Evolutionary conservation across 352 stramenopile species (phyloP).

Genomic region (Pythium aquatile): DNA sequence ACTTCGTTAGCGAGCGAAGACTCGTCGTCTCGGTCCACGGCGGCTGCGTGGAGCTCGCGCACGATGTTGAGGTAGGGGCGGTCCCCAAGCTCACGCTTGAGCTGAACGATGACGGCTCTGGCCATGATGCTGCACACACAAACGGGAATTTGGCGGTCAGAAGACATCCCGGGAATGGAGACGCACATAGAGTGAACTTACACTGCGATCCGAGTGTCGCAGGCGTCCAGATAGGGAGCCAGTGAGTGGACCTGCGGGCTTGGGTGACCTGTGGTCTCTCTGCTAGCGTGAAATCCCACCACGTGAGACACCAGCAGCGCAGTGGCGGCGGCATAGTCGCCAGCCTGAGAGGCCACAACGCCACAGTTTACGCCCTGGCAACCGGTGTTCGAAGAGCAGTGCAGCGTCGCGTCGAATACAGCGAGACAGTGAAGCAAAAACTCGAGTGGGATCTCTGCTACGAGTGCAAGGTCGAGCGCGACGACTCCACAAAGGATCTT

Average conservation of each 20-base stretch:
- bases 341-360: constrained; percentile 23
- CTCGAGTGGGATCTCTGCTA: constrained; percentile 24
- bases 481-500: constrained; percentile 35
- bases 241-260: constrained; percentile 18
- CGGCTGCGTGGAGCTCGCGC: constrained; percentile 39
- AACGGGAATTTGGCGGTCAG: no score
- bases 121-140: constrained; percentile 34
- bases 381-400: constrained; percentile 5
- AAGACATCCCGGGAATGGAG: no score
- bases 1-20: constrained; percentile 36
- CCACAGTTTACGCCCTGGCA: constrained; percentile 42
- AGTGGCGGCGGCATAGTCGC: constrained; percentile 32
- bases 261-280: no score
- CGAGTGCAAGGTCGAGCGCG: constrained; percentile 30
- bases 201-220: constrained; percentile 49
- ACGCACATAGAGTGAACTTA: constrained; percentile 18
- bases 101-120: constrained; percentile 31
- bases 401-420: constrained; percentile 27
- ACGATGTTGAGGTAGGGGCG: constrained; percentile 36
- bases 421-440: constrained; percentile 40
- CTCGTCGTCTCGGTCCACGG: constrained; percentile 42
- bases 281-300: neutral
- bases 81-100: constrained; percentile 30
- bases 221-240: constrained; percentile 32
- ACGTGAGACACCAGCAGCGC: constrained; percentile 32